A percentile compares a stretch with the other conserved stretches of the same genome.
phyloP scores from a whole-genome alignment of 805 yeast species.

The Metschnikowia aberdeeniae region DNA sequence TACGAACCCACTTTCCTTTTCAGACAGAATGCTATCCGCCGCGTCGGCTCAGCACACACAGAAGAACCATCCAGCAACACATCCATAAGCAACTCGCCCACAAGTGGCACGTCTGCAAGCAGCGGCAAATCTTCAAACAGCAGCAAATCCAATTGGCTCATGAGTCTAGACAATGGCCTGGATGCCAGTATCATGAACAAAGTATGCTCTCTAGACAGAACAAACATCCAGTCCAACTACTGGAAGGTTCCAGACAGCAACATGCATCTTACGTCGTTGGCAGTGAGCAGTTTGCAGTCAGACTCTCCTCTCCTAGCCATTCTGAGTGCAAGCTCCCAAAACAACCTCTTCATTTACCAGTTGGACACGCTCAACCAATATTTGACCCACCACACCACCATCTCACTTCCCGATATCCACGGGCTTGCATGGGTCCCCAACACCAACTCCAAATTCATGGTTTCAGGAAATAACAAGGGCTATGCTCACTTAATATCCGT shows the following conservation, averaged over 20 bases:
- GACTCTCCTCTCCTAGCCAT: constrained; percentile 46
- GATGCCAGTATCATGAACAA: constrained; percentile 38
- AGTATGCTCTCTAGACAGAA: constrained; percentile 37
- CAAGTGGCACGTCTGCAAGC: no score
- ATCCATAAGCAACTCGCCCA: no score
- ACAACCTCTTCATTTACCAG: constrained; percentile 51
- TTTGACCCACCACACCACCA: constrained; percentile 57
- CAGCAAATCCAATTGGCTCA: constrained; percentile 26
- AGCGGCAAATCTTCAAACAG: not conserved
- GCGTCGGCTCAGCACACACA: constrained; percentile 9
- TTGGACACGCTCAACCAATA: constrained; percentile 36
- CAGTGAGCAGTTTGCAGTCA: constrained; percentile 18
- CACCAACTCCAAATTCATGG: constrained; percentile 32
- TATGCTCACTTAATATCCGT: constrained; percentile 66
- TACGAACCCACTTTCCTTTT: constrained; percentile 42
- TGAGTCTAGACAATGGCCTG: constrained; percentile 22
- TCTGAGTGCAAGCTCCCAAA: constrained; percentile 42
- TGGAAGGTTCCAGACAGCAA: constrained; percentile 44
- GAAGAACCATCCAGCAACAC: constrained; percentile 13
- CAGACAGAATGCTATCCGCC: constrained; percentile 37
- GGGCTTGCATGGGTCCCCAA: constrained; percentile 51
- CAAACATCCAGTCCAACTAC: constrained; percentile 41
- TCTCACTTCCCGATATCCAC: constrained; percentile 52
- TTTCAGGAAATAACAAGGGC: constrained; percentile 80
- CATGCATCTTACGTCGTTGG: constrained; percentile 44